Base-by-base conservation (phyloP, 2,329 filamentous ascomycete species). In the Fusarium acutatum region DNA sequence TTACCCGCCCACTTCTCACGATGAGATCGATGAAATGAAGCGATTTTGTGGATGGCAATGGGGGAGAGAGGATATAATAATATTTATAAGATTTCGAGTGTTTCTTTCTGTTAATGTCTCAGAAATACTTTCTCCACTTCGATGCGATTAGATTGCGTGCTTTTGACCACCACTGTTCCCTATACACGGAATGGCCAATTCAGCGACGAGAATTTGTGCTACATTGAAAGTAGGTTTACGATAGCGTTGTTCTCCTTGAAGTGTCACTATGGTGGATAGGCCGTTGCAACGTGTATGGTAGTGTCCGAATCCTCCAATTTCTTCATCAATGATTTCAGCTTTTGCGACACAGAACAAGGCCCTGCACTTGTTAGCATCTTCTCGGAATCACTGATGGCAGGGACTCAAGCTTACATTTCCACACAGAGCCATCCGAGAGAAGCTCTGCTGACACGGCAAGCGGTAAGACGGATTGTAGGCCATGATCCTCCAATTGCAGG, bases 211-310 rank as follows among this genome's bases (percentile, higher is more conserved):
- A 17, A 28, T 26, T 44, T 28, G 20, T 44, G 43, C 28, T 46
- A 20, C 43, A 46, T 46, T 28, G 7, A 7, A 1, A 30, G 22
- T 22, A 28, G 43, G 18, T 44, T 2, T 28, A 46, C 24, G 14
- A 13, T 34, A 34, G 32, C 13, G 6, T 14, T 14, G 13, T 14
- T 34, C n/a, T n/a, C n/a, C n/a, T n/a, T n/a, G n/a, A n/a, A n/a
- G n/a, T 34, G 32, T 18, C 43, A 18, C 20, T 46, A 46, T 28
- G 26, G 43, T 46, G 38, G 57, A 35, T 32, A 50, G 44, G 32
- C 37, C 24, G 57, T 60, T 40, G 44, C 57, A 50, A 60, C 57
- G 44, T 60, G 57, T 60, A 60, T 60, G 57, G 57, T 60, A 34
- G 24, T 50, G 43, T 60, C 57, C 24, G 44, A 44, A 28, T 60